Evolutionary conservation across 2,329 filamentous ascomycete genomes (phyloP).

Genomic region (Botrytis tulipae): DNA sequence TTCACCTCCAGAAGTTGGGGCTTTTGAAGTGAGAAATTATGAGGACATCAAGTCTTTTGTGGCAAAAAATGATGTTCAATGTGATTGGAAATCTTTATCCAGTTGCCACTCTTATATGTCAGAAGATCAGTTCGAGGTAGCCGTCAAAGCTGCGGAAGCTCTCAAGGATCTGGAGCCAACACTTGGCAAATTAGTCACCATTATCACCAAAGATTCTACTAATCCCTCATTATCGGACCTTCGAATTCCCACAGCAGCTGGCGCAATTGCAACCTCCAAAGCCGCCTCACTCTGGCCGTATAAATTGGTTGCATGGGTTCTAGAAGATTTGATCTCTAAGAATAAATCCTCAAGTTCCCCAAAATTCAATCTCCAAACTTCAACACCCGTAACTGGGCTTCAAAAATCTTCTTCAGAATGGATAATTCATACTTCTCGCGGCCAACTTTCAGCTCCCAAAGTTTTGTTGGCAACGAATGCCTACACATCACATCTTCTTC

Average conservation of each 20-base stretch:
- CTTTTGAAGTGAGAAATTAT: slow-evolving; percentile 72
- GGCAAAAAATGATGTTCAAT: slow-evolving; percentile 56
- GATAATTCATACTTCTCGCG: slow-evolving; percentile 66
- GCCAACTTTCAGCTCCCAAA: slow-evolving; percentile 58
- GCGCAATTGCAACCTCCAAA: slow-evolving; percentile 61
- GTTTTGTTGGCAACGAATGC: slow-evolving; percentile 81
- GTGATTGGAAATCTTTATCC: slow-evolving; percentile 64
- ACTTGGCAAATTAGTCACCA: slow-evolving; percentile 47
- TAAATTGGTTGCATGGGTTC: slow-evolving; percentile 72
- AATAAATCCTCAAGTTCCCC: slow-evolving; percentile 28
- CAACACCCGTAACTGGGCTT: slow-evolving; percentile 60
- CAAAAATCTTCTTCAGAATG: slow-evolving; percentile 47
- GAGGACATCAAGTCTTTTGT: slow-evolving; percentile 58
- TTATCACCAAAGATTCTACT: slow-evolving; percentile 36
- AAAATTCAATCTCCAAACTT: slow-evolving; percentile 71
- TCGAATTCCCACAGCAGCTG: slow-evolving; percentile 55
- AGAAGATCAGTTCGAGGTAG: slow-evolving; percentile 52
- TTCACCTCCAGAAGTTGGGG: slow-evolving; percentile 57
- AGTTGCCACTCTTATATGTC: slow-evolving; percentile 65
- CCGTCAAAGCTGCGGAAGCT: slow-evolving; percentile 49
- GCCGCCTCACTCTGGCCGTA: slow-evolving; percentile 79
- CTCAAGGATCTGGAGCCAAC: slow-evolving; percentile 55
- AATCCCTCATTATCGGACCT: slow-evolving; percentile 48
- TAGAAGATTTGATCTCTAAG: slow-evolving; percentile 47
- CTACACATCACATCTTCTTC: slow-evolving; percentile 76